phyloP scores from a whole-genome alignment of 1,139 yeast genomes.

The Hansenula anomala region DNA sequence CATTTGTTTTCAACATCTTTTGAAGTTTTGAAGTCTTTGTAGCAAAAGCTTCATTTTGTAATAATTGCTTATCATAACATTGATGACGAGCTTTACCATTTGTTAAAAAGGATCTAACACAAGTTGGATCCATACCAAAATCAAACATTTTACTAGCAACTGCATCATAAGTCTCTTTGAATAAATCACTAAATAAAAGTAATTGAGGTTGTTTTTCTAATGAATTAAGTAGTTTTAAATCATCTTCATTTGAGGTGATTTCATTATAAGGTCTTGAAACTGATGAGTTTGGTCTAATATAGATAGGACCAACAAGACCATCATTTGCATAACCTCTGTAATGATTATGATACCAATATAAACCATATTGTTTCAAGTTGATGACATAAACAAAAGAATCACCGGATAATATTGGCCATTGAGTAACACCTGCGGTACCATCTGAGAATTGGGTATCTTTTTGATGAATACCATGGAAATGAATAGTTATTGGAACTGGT shows the following conservation, averaged over 20 bases:
- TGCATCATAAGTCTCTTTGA: conserved; percentile 26
- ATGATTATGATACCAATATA: conserved; percentile 36
- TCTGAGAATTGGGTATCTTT: conserved; percentile 33
- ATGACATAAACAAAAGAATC: conserved; percentile 26
- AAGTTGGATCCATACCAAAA: conserved; percentile 32
- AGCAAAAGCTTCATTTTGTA: conserved; percentile 7
- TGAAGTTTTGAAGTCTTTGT: neutral
- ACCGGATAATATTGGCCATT: conserved; percentile 29
- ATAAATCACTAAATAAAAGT: conserved; percentile 27
- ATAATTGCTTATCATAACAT: conserved; percentile 20
- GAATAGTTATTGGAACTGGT: conserved; percentile 28
- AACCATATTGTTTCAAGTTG: conserved; percentile 30
- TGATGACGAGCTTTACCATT: conserved; percentile 33
- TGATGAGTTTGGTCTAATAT: conserved; percentile 24
- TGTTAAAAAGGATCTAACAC: conserved; percentile 29
- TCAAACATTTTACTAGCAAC: conserved; percentile 16
- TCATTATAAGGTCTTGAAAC: conserved; percentile 26
- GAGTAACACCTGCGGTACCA: conserved; percentile 34
- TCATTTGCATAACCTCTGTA: conserved; percentile 32
- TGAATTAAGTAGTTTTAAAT: conserved; percentile 12
- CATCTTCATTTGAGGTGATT: conserved; percentile 18
- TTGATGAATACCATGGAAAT: conserved; percentile 34
- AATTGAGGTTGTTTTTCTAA: conserved; percentile 26
- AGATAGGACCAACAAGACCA: conserved; percentile 32
- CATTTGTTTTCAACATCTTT: conserved; percentile 7